Evolutionary conservation across 257 asterid species (phyloP), one percentile per base, ranked within the genome.

Genomic region (Echites panduratus): DNA sequence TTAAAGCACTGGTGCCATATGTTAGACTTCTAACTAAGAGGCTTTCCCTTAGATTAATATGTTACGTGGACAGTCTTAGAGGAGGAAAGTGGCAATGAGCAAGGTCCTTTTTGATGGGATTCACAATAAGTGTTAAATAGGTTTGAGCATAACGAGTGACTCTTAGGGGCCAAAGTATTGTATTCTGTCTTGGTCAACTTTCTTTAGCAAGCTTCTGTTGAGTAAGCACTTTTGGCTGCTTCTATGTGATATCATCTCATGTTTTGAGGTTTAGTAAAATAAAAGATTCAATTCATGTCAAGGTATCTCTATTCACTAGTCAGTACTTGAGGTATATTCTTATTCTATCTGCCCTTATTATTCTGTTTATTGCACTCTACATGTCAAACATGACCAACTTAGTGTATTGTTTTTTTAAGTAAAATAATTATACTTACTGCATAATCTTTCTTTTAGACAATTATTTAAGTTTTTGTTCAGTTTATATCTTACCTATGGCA

Each of bases 401-500:
- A 61, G 16, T 3, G 44, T 29, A 4, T 5, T 29, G 1, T 4
- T 17, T 29, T 29, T 17, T 20, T 16, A 41, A 41, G 9, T 4
- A 41, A 41, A 9, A 6, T 20, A 29, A 29, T 61, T 61, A 61
- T 61, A 49, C 3, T 8, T 45, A 14, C 12, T 29, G 45, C 12
- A 32, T 4, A 61, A 32, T 29, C 11, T 29, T 61, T 4, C 32
- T 13, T 14, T 14, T 32, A 16, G 7, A 32, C 11, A 14, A 22
- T 61, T 19, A 13, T 61, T 32, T 35, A 61, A 61, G 16, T 29
- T 27, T 58, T 59, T 29, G 6, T 5, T 62, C 16, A 29, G 64
- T 59, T 16, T 29, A 27, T 61, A 35, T 22, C 24, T 64, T 9
- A 32, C 59, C 64, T 78, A 48, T 77, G 56, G 45, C 71, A 53